Conservation (phyloP, 441 rosid genomes). For the Syzygium malaccense region DNA sequence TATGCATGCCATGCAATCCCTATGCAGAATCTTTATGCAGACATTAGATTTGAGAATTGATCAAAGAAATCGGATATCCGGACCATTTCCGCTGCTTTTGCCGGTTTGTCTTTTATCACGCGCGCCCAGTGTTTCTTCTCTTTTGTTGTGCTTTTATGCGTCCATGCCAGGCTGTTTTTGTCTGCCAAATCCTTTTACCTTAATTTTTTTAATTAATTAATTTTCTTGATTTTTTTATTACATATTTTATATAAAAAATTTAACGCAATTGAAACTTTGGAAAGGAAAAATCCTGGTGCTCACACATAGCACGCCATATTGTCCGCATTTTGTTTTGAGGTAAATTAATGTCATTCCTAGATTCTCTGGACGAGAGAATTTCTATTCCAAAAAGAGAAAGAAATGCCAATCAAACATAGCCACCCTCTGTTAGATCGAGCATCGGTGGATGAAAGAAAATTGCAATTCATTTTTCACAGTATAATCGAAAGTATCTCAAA, state of each 20-base stretch:
- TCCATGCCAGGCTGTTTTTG: neutral
- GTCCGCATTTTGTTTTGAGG: neutral
- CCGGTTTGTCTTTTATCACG: neutral
- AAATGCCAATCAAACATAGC: too few relatives aligned
- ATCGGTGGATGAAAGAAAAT: neutral
- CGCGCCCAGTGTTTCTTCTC: neutral
- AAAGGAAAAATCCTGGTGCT: neutral
- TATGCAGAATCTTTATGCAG: too few relatives aligned
- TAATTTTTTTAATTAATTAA: neutral
- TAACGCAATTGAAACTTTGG: neutral
- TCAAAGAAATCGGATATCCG: too few relatives aligned
- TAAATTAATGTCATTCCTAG: neutral
- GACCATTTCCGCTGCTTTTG: neutral
- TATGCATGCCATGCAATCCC: neutral
- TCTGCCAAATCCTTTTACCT: neutral
- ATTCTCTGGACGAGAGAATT: neutral
- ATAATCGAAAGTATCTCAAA: neutral
- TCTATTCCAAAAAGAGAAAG: neutral
- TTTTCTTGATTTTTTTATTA: accelerated
- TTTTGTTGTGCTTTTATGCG: too few relatives aligned
- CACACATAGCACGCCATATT: neutral
- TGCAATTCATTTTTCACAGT: neutral
- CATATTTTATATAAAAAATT: neutral
- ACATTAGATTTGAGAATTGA: too few relatives aligned
- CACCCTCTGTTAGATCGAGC: neutral